Base-by-base conservation (phyloP, 1,284 basidiomycete genomes). In the Ceratobasidium sp. region DNA sequence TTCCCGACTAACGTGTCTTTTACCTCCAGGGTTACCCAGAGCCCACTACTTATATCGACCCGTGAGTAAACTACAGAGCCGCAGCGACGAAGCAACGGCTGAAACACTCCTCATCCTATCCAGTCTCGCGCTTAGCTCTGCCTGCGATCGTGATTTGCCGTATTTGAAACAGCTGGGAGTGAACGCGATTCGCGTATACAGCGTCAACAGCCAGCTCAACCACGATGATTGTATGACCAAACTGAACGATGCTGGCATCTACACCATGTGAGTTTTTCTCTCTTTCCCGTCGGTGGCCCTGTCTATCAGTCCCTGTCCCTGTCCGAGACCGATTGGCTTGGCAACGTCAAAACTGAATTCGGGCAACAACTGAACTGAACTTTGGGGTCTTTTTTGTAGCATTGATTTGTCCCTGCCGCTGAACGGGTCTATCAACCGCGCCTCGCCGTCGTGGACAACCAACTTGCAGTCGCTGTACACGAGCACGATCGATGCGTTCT, bases 141-240 rank as follows among this genome's bases (percentile, higher is more conserved):
- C 90, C 55, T 98, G 96, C 85, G 85, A 88, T 7, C 91, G 96
- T 77, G 96, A 98, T 85, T 81, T 97, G 28, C 92, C 94, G 2
- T 92, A 90, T 85, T 88, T 97, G 63, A 87, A 92, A 84, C 83
- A 85, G 75, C 82, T 87, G 10, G 87, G 86, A 64, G 84, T 88
- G 81, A 88, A 88, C 81, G 88, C 93, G 53, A 88, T 97, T 69
- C 92, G 96, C 78, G 93, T 94, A 1, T 97, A 97, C 88, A 94
- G 92, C 80, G 95, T 97, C 81, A 90, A 97, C 84, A 90, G 94
- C 0, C 88, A 91, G 46, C 85, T 92, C 77, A 92, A 97, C 85
- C 96, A 98, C 82, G 95, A 96, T 84, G 87, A 86, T 0, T 98
- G 96, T 85, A 97, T 98, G 96, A 86, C 86, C 66, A 85, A 91